Evolutionary conservation across 257 asterid species (phyloP), one percentile per base, ranked within the genome.

Genomic region (Anisodus acutangulus): DNA sequence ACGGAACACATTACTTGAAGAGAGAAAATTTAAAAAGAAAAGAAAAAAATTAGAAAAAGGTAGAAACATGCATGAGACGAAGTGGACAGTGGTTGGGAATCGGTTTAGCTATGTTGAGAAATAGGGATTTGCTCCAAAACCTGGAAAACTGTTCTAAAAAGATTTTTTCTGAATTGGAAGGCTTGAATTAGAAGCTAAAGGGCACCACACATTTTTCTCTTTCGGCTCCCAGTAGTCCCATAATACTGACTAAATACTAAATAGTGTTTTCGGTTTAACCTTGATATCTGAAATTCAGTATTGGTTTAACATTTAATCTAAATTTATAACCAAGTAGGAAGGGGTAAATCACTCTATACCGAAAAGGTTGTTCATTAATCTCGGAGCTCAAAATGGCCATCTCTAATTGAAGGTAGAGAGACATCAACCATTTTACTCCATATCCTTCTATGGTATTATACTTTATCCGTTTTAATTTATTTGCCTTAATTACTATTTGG

Each of bases 71-170:
- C 26, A 47, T 45, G 8, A 22, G n/a, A 62, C 31, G 74, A 63
- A 51, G 31, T 62, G 51, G 47, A 49, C 22, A 80, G 87, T 86
- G 43, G 90, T 81, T 86, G 87, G 84, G 35, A 88, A 85, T 76
- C 81, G 80, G 90, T 84, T 88, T 57, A 88, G 43, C 90, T 85
- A 79, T 49, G 90, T 66, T 16, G 81, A 83, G 90, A 88, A 88
- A 80, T 58, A 66, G 16, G 41, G 17, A 3, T 37, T 84, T 67
- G 54, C 54, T 80, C 79, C 57, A 72, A 68, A 83, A 85, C 51
- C 45, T 12, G 53, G 81, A 55, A 26, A 66, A 85, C 41, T 63
- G 58, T 51, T 49, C 47, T 4, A 12, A 51, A 31, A 39, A 31
- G 35, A 31, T 31, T 31, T 31, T 31, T 31, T 1, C 35, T 31